phyloP scores from a whole-genome alignment of 768 basidiomycete species.

The Xanthoconium stramineum region DNA sequence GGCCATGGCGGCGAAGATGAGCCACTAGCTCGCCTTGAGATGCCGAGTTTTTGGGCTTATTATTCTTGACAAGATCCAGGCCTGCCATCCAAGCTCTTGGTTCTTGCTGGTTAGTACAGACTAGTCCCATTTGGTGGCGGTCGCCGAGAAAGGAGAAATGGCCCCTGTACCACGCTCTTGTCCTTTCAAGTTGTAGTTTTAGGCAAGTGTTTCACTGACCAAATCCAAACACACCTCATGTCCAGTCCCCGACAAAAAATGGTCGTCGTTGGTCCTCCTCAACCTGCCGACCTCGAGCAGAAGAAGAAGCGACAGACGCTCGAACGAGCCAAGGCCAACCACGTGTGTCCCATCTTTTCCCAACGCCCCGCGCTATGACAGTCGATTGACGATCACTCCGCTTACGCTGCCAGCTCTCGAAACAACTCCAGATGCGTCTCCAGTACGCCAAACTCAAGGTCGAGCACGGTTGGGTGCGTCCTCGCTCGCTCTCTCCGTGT shows the following conservation, averaged over 20 bases:
- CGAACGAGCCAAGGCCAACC: slow-evolving; percentile 55
- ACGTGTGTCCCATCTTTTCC: slow-evolving; percentile 39
- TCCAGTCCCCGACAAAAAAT: slow-evolving; percentile 18
- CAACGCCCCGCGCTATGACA: background rate
- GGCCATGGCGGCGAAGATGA: too few relatives aligned
- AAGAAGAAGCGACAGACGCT: slow-evolving; percentile 48
- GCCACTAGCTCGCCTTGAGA: too few relatives aligned
- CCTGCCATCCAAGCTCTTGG: too few relatives aligned
- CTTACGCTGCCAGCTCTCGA: slow-evolving; percentile 47
- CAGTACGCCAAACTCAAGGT: slow-evolving; percentile 79
- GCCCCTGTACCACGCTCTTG: background rate
- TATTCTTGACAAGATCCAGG: too few relatives aligned
- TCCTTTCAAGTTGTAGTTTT: background rate
- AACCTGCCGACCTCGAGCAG: slow-evolving; percentile 29
- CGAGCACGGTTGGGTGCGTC: slow-evolving; percentile 71
- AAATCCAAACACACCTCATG: background rate
- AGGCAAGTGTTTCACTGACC: background rate
- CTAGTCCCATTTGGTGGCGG: background rate
- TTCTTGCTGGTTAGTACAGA: too few relatives aligned
- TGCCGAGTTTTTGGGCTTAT: too few relatives aligned
- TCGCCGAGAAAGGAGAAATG: background rate
- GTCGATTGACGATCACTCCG: background rate
- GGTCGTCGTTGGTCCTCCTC: slow-evolving; percentile 20
- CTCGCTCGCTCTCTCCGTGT: background rate
- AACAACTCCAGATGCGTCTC: slow-evolving; percentile 69